Percentiles rank a stretch among this genome's conserved stretches.
These are phyloP conservation scores for Sclerotinia borealis DNA, from an alignment of 2,329 filamentous ascomycete genomes.

Conservation along the genomic window DNA sequence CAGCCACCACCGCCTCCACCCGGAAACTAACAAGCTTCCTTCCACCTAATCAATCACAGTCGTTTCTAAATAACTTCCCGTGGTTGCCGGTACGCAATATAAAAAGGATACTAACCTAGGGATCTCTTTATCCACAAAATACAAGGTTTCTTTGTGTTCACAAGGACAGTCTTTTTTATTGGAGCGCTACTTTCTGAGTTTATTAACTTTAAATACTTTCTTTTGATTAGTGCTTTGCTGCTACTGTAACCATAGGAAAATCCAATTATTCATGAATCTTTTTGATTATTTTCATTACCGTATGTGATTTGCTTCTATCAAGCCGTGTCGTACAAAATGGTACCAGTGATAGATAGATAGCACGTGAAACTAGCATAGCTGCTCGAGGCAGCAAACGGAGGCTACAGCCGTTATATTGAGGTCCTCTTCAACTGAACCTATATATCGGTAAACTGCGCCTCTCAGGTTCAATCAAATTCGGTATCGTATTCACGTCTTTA, in stretches of 20 bases:
- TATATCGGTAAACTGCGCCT: no score
- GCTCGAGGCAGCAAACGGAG: no score
- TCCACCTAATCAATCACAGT: neutral
- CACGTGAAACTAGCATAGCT: no score
- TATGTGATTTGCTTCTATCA: neutral
- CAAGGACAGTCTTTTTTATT: neutral
- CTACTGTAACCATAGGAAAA: slow-evolving; percentile 11
- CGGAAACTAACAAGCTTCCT: neutral
- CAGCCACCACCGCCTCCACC: slow-evolving; percentile 22
- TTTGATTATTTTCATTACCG: neutral
- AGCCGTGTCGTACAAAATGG: no score
- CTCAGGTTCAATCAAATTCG: no score
- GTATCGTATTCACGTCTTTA: no score
- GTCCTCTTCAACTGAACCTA: no score
- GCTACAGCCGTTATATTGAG: no score
- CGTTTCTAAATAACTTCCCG: neutral
- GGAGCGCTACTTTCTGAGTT: neutral
- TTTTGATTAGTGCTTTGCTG: neutral
- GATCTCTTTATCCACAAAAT: neutral
- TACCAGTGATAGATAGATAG: no score
- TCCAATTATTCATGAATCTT: neutral
- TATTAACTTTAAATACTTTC: neutral
- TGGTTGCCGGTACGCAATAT: neutral
- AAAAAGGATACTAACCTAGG: slow-evolving; percentile 7
- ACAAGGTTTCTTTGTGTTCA: neutral